Conservation (phyloP, 2,329 filamentous ascomycete species). For the Sporothrix inflata region DNA sequence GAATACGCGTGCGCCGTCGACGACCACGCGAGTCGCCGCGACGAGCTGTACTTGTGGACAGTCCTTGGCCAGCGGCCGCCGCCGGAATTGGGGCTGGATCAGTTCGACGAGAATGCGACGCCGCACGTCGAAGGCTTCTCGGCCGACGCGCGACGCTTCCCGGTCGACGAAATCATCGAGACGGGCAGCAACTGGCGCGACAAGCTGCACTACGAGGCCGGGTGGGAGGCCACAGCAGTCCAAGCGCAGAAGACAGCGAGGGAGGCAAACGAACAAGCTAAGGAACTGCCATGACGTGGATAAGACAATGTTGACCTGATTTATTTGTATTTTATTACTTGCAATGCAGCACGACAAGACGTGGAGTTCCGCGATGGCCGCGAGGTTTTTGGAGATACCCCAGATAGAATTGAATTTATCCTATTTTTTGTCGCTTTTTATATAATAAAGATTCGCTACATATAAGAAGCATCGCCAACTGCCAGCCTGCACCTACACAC, state of each 20-base stretch:
- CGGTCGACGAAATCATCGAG: constrained; percentile 45
- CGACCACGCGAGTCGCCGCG: constrained; percentile 44
- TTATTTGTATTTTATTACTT: neutral
- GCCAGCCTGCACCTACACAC: constrained; percentile 31
- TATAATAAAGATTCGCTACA: neutral
- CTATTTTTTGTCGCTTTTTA: neutral
- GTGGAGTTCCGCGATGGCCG: neutral
- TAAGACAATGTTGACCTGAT: too few relatives aligned
- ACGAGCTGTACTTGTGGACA: constrained; percentile 52
- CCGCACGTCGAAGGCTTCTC: constrained; percentile 25
- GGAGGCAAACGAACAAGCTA: neutral
- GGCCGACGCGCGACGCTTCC: constrained; percentile 24
- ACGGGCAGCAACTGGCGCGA: constrained; percentile 47
- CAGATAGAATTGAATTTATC: neutral
- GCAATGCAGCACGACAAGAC: neutral
- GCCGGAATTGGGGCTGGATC: constrained; percentile 21
- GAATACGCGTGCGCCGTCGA: constrained; percentile 50
- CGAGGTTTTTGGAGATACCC: neutral
- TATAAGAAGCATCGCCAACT: neutral
- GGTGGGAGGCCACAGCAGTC: constrained; percentile 46
- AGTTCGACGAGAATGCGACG: constrained; percentile 31
- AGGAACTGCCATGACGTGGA: neutral
- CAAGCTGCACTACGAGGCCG: constrained; percentile 43
- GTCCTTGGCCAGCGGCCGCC: constrained; percentile 47
- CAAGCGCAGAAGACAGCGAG: neutral